A percentile compares a stretch with the other conserved stretches of the same genome.
These are phyloP conservation scores for Endocarpon pusillum DNA, from an alignment of 495 filamentous ascomycete genomes.

Conservation along the genomic window DNA sequence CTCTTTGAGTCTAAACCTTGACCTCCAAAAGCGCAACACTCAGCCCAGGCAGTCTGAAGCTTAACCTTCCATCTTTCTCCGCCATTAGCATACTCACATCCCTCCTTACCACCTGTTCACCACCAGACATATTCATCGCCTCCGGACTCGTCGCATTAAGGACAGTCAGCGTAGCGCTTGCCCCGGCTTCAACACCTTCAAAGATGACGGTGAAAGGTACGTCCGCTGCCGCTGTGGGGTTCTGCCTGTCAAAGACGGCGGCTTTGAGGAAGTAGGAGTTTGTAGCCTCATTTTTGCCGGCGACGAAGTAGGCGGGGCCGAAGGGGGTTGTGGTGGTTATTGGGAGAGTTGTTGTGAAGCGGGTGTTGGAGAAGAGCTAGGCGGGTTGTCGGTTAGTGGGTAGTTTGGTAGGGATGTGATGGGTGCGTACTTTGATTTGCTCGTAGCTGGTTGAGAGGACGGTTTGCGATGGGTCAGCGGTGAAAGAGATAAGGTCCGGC, in stretches of 20 bases:
- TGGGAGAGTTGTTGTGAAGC: slow-evolving; percentile 28
- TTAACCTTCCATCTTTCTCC: slow-evolving; percentile 25
- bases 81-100: slow-evolving; percentile 26
- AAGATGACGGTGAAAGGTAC: slow-evolving; percentile 36
- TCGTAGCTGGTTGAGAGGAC: slow-evolving; percentile 28
- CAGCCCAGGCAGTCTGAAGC: slow-evolving; percentile 30
- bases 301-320: slow-evolving; percentile 29
- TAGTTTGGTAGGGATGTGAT: not conserved
- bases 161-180: slow-evolving; percentile 36
- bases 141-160: slow-evolving; percentile 31
- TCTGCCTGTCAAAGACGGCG: slow-evolving; percentile 55
- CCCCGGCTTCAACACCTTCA: slow-evolving; percentile 28
- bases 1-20: too few species aligned
- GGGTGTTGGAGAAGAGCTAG: slow-evolving; percentile 25
- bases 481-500: slow-evolving; percentile 28
- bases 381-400: too few species aligned
- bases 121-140: slow-evolving; percentile 23
- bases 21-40: slow-evolving; percentile 34
- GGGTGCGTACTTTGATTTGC: slow-evolving; percentile 15
- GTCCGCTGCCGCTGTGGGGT: slow-evolving; percentile 28
- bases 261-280: slow-evolving; percentile 37
- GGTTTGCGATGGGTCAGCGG: slow-evolving; percentile 22
- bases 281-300: slow-evolving; percentile 16
- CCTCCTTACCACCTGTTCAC: slow-evolving; percentile 26
- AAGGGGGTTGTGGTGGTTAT: slow-evolving; percentile 17